Evolutionary conservation across 768 basidiomycete genomes (phyloP).

Genomic region (Coprinellus micaceus): DNA sequence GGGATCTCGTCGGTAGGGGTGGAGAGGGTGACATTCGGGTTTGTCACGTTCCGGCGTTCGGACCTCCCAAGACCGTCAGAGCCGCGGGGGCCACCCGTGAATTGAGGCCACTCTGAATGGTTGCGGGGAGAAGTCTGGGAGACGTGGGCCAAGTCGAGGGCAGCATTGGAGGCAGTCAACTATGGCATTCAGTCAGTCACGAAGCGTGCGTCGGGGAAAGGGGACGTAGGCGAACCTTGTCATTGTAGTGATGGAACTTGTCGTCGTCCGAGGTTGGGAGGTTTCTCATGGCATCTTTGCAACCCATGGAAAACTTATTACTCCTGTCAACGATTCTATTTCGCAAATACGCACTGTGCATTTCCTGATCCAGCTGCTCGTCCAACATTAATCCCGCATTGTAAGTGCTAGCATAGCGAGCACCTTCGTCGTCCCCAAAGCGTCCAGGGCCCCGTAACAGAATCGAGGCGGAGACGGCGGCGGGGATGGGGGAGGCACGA

Average conservation of each 20-base stretch:
- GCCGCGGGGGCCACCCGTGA: slow-evolving; percentile 57
- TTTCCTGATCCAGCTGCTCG: slow-evolving; percentile 90
- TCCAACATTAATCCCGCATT: slow-evolving; percentile 90
- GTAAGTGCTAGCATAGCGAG: slow-evolving; percentile 58
- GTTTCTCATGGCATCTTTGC: slow-evolving; percentile 80
- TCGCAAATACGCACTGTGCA: slow-evolving; percentile 69
- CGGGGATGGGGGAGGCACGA: slow-evolving; percentile 53
- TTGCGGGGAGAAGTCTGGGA: slow-evolving; percentile 75
- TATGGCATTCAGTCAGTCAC: slow-evolving; percentile 23
- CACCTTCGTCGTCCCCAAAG: slow-evolving; percentile 56
- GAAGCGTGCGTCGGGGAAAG: neutral
- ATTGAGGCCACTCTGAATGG: slow-evolving; percentile 93
- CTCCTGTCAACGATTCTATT: slow-evolving; percentile 2
- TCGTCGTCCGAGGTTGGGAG: slow-evolving; percentile 87
- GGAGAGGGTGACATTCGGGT: slow-evolving; percentile 65
- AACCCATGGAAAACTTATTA: slow-evolving; percentile 12
- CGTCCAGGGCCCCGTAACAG: slow-evolving; percentile 49
- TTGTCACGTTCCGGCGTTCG: slow-evolving; percentile 72
- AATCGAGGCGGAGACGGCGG: slow-evolving; percentile 49
- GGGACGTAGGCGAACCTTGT: slow-evolving; percentile 58
- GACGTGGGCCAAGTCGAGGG: slow-evolving; percentile 87
- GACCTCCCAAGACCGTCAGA: slow-evolving; percentile 55
- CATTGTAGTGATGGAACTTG: slow-evolving; percentile 66
- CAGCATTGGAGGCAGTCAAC: slow-evolving; percentile 80
- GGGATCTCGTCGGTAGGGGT: slow-evolving; percentile 50